Conservation (phyloP, 352 stramenopile genomes). For the Blastocystis hominis region DNA sequence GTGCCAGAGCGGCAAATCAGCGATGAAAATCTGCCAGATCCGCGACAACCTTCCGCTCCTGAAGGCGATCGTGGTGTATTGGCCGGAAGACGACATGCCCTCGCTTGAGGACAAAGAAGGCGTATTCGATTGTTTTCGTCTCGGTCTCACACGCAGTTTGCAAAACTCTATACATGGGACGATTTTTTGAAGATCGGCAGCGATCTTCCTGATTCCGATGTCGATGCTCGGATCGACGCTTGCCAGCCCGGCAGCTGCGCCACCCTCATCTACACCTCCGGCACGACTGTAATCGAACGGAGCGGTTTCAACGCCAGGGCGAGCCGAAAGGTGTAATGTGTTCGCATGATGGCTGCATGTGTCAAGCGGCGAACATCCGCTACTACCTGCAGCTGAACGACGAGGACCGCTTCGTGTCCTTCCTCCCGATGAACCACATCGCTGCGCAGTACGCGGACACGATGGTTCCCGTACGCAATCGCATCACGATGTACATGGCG, state of each 20-base stretch:
- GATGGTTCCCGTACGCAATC: slow-evolving; percentile 64
- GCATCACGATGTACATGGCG: slow-evolving; percentile 68
- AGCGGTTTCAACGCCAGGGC: slow-evolving; percentile 14
- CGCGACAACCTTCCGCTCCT: slow-evolving; percentile 68
- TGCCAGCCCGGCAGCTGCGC: slow-evolving; percentile 60
- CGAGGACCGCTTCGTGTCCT: slow-evolving; percentile 62
- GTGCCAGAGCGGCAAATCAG: slow-evolving; percentile 68
- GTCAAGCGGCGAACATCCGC: slow-evolving; percentile 19
- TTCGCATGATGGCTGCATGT: slow-evolving; percentile 62
- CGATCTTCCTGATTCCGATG: slow-evolving; percentile 8
- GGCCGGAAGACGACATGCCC: slow-evolving; percentile 43
- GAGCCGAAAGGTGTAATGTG: slow-evolving; percentile 63
- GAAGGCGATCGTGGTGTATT: slow-evolving; percentile 70
- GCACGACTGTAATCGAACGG: slow-evolving; percentile 56
- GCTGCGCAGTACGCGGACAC: slow-evolving; percentile 66
- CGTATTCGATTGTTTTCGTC: background rate
- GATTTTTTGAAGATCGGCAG: slow-evolving; percentile 60
- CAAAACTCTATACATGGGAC: slow-evolving; percentile 60
- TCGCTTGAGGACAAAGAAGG: background rate
- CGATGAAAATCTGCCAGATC: slow-evolving; percentile 71
- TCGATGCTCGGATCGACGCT: slow-evolving; percentile 58
- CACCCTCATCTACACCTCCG: slow-evolving; percentile 62
- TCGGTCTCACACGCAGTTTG: slow-evolving; percentile 59
- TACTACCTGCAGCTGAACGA: slow-evolving; percentile 53
- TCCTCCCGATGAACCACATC: slow-evolving; percentile 66